phyloP scores from a whole-genome alignment of 352 stramenopile genomes.

The Globisporangium viniferum region DNA sequence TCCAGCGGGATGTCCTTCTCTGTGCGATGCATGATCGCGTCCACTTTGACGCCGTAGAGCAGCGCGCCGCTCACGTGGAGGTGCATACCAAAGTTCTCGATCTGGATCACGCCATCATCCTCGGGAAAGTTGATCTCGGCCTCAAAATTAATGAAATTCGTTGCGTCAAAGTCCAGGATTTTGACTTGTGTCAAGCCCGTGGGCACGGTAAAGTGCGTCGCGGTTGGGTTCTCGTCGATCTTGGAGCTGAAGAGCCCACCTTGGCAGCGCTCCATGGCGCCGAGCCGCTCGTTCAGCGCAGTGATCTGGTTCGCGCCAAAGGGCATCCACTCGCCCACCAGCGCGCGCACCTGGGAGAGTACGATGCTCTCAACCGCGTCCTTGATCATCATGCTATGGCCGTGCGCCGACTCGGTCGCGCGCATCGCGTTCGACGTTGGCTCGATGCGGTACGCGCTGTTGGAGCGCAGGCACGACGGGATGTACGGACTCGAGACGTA shows the following conservation, averaged over 20 bases:
- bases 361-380: conserved; percentile 94
- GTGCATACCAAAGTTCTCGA: conserved; percentile 96
- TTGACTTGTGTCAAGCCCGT: conserved; percentile 95
- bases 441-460: conserved; percentile 80
- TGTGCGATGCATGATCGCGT: conserved; percentile 96
- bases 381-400: conserved; percentile 89
- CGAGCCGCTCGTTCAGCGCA: conserved; percentile 95
- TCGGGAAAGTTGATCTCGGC: conserved; percentile 97
- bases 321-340: conserved; percentile 97
- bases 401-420: conserved; percentile 85
- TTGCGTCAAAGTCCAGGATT: conserved; percentile 97
- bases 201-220: conserved; percentile 84
- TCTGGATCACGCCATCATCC: conserved; percentile 91
- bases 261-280: conserved; percentile 94
- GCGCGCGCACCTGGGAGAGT: conserved; percentile 93
- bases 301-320: conserved; percentile 98
- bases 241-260: conserved; percentile 95
- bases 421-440: conserved; percentile 94
- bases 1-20: conserved; percentile 96
- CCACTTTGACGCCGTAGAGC: conserved; percentile 88
- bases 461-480: conserved; percentile 93
- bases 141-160: conserved; percentile 98
- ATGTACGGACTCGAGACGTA: conserved; percentile 98
- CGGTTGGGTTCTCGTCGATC: conserved; percentile 83
- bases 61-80: conserved; percentile 70